Evolutionary conservation across 164 flowering plant species (phyloP).

Genomic region (Paratinospora sagittata): DNA sequence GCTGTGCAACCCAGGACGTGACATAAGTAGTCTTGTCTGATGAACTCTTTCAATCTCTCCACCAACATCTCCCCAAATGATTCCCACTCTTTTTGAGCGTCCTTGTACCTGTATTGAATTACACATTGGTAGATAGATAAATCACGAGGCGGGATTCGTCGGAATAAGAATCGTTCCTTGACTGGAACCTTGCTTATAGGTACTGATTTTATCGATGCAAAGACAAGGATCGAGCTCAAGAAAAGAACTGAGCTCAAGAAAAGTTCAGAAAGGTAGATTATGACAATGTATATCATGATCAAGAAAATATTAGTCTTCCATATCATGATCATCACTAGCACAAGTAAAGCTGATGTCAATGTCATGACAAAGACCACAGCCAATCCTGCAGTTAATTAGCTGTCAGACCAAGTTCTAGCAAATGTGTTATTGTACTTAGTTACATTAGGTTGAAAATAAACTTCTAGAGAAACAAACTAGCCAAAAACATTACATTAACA

Average conservation of each 20-base stretch:
- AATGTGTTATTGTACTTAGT: no score
- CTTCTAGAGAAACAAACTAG: no score
- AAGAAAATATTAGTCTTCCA: constrained; percentile 24
- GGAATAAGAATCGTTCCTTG: constrained; percentile 25
- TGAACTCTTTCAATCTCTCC: neutral
- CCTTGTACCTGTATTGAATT: constrained; percentile 27
- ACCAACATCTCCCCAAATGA: neutral
- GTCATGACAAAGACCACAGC: constrained; percentile 23
- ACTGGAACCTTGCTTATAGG: no score
- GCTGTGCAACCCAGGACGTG: no score
- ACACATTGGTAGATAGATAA: constrained; percentile 15
- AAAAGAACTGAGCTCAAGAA: constrained; percentile 23
- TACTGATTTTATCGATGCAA: no score
- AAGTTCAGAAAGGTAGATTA: constrained; percentile 12
- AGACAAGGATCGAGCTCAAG: constrained; percentile 19
- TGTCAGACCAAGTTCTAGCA: neutral
- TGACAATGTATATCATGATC: constrained; percentile 8
- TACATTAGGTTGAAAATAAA: no score
- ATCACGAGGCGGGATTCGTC: neutral
- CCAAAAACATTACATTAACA: no score
- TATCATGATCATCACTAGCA: constrained; percentile 24
- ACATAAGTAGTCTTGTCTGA: constrained; percentile 5
- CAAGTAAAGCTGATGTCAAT: constrained; percentile 18
- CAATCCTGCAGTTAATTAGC: constrained; percentile 17
- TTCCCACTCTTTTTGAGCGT: constrained; percentile 4